A percentile compares a stretch with the other conserved stretches of the same genome.
Evolutionary conservation across 2,329 filamentous ascomycete species (phyloP).

Genomic region (Sphaerulina vaccinii): DNA sequence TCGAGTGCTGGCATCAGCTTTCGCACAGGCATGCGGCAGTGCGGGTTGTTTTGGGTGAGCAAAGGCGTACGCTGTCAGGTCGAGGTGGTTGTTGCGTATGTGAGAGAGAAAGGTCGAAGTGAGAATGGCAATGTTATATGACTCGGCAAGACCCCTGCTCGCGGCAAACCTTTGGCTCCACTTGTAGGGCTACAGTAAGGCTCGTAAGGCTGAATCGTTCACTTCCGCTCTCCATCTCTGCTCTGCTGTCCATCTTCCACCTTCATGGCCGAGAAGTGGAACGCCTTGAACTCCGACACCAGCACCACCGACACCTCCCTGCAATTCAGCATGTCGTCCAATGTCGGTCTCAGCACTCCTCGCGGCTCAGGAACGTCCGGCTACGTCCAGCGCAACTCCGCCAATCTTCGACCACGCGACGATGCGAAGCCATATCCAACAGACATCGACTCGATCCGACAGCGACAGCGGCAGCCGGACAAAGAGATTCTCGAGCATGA

Average conservation of each 20-base stretch:
- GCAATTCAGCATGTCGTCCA: slow-evolving; percentile 74
- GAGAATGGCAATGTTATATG: not conserved
- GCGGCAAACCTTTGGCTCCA: not conserved
- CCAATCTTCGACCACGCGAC: slow-evolving; percentile 82
- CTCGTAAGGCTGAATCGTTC: not conserved
- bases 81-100: too few species aligned
- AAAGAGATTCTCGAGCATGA: slow-evolving; percentile 93
- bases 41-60: too few species aligned
- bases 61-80: too few species aligned
- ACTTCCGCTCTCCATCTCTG: not conserved
- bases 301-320: not conserved
- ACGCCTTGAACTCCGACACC: not conserved
- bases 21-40: too few species aligned
- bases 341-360: slow-evolving; percentile 92
- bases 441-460: slow-evolving; percentile 66
- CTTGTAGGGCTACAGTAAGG: not conserved
- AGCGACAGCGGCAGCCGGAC: slow-evolving; percentile 81
- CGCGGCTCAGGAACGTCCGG: slow-evolving; percentile 94
- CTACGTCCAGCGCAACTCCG: slow-evolving; percentile 94
- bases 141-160: too few species aligned
- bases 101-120: not conserved
- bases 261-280: not conserved
- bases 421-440: slow-evolving; percentile 69
- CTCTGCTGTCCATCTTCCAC: not conserved
- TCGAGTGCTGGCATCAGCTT: too few species aligned